Conservation (phyloP, 495 filamentous ascomycete genomes). For the Clohesyomyces aquaticus region DNA sequence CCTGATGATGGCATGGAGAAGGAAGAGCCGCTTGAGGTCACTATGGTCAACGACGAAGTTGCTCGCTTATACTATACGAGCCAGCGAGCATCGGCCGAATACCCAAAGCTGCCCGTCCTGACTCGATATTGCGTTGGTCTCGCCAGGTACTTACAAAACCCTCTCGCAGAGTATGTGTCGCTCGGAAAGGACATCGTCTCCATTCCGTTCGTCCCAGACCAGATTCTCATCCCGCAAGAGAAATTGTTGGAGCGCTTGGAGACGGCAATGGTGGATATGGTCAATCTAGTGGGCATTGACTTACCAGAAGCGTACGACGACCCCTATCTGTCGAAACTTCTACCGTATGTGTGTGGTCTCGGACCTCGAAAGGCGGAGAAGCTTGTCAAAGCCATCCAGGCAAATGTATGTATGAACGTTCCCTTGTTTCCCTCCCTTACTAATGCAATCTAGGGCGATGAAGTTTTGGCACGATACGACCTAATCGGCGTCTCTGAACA, state of each 20-base stretch:
- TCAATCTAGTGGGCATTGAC: constrained; percentile 93
- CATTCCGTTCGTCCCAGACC: constrained; percentile 83
- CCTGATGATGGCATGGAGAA: constrained; percentile 66
- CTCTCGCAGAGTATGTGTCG: constrained; percentile 92
- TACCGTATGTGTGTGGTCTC: constrained; percentile 90
- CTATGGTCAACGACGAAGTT: constrained; percentile 94
- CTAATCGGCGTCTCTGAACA: constrained; percentile 80
- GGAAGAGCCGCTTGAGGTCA: constrained; percentile 76
- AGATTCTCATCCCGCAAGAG: constrained; percentile 83
- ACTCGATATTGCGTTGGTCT: constrained; percentile 87
- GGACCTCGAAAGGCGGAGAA: constrained; percentile 90
- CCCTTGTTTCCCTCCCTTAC: background rate
- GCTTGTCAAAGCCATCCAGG: constrained; percentile 85
- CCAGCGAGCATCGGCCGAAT: constrained; percentile 75
- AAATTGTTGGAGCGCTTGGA: constrained; percentile 84
- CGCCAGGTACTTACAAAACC: constrained; percentile 88
- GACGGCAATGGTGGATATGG: constrained; percentile 95
- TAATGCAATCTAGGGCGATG: constrained; percentile 55
- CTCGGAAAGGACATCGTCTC: constrained; percentile 85
- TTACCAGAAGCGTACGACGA: constrained; percentile 87
- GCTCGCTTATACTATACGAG: constrained; percentile 92
- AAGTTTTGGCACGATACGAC: constrained; percentile 78
- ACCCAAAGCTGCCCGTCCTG: constrained; percentile 73
- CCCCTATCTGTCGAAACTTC: constrained; percentile 76
- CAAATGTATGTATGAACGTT: constrained; percentile 54